These are phyloP conservation scores for Cercophora newfieldiana DNA, from an alignment of 495 filamentous ascomycete species.

Conservation along the genomic window DNA sequence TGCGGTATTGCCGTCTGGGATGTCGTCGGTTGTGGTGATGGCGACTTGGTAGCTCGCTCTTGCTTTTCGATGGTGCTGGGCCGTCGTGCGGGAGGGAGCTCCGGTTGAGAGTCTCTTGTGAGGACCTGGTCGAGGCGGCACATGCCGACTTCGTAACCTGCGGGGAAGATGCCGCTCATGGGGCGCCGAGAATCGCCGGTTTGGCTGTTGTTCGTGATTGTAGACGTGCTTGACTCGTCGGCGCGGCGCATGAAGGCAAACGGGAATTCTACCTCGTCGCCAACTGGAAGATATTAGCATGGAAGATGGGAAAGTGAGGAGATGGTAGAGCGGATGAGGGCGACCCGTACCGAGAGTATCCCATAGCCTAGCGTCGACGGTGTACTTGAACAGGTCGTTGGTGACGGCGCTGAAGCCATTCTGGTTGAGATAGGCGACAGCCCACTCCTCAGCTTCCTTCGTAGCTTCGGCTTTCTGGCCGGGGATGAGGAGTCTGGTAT, in stretches of 20 bases:
- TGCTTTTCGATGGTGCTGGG: constrained; percentile 7
- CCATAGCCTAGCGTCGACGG: constrained; percentile 32
- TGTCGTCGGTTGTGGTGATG: not conserved
- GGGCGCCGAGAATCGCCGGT: not conserved
- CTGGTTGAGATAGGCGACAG: constrained; percentile 26
- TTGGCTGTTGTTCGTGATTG: not conserved
- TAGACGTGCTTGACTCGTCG: not conserved
- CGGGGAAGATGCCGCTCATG: constrained; percentile 3
- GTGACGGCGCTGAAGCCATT: constrained; percentile 24
- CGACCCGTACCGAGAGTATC: constrained; percentile 19
- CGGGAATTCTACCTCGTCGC: constrained; percentile 27
- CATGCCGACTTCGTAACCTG: constrained; percentile 9
- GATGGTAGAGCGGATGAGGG: too few species aligned
- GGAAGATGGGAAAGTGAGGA: not conserved
- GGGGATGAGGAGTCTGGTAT: constrained; percentile 34
- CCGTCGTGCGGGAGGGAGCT: not conserved
- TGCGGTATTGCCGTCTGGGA: not conserved
- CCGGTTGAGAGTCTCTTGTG: not conserved
- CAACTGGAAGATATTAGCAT: constrained; percentile 25
- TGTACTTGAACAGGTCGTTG: constrained; percentile 36
- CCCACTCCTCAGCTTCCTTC: constrained; percentile 35
- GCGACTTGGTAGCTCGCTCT: constrained; percentile 1
- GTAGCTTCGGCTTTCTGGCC: constrained; percentile 33
- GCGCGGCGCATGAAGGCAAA: constrained; percentile 32
- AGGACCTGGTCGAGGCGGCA: constrained; percentile 5